These are phyloP conservation scores for Penicillium sumatraense DNA, from an alignment of 2,329 filamentous ascomycete genomes.

Conservation along the genomic window DNA sequence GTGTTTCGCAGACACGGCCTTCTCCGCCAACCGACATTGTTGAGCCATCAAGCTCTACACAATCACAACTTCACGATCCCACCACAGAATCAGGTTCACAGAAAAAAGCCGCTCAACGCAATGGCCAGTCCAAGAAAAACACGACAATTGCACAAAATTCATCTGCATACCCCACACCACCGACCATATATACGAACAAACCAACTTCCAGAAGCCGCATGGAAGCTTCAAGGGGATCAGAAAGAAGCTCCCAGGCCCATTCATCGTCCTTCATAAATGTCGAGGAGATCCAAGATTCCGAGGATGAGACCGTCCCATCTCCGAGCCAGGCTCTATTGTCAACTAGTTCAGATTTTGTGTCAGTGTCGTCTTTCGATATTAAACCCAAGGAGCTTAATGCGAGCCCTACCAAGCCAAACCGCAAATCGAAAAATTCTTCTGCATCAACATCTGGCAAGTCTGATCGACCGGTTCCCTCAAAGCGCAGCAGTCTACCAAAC, in stretches of 20 bases:
- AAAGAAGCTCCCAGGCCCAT: background rate
- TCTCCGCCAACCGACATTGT: background rate
- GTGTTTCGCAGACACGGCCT: conserved; percentile 20
- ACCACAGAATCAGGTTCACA: background rate
- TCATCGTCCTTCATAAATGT: conserved; percentile 31
- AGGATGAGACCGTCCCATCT: conserved; percentile 39
- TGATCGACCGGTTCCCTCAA: background rate
- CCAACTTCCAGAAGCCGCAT: background rate
- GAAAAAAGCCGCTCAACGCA: background rate
- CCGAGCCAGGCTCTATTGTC: conserved; percentile 28
- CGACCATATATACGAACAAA: conserved; percentile 1
- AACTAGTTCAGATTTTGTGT: conserved; percentile 1
- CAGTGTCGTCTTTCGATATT: conserved; percentile 16
- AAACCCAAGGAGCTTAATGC: conserved; percentile 10
- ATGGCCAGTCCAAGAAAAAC: conserved; percentile 10
- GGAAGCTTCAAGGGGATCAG: background rate
- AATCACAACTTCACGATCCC: background rate
- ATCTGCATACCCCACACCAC: background rate
- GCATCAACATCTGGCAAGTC: background rate
- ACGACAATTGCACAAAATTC: conserved; percentile 1
- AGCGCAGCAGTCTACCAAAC: conserved; percentile 31
- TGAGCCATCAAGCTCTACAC: background rate
- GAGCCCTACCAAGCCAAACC: conserved; percentile 18
- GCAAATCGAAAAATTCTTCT: conserved; percentile 11
- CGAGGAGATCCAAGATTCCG: conserved; percentile 45